phyloP scores from a whole-genome alignment of 2,329 filamentous ascomycete species.

The Chalaropsis thielavioides region DNA sequence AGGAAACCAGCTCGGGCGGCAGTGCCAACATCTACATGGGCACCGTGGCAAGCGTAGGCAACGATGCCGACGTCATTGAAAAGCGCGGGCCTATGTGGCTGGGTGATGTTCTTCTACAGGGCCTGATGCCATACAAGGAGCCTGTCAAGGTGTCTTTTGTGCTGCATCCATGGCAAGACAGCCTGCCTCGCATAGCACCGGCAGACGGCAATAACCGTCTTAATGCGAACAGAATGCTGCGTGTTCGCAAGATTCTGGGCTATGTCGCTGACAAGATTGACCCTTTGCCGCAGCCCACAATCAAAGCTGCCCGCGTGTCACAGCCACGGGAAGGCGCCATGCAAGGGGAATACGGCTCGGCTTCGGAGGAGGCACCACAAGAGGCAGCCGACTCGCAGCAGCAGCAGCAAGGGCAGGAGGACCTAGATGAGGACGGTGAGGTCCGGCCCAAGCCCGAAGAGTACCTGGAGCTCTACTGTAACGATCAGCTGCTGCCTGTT shows the following conservation, averaged over 20 bases:
- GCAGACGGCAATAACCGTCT: slow-evolving; percentile 74
- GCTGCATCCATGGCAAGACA: slow-evolving; percentile 63
- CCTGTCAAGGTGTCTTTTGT: slow-evolving; percentile 92
- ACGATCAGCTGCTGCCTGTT: slow-evolving; percentile 64
- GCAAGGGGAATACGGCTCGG: neutral
- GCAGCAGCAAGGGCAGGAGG: slow-evolving; percentile 43
- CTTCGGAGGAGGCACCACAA: neutral
- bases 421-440: neutral
- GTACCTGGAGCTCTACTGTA: slow-evolving; percentile 89
- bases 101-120: slow-evolving; percentile 72
- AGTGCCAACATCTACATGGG: slow-evolving; percentile 82
- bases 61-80: slow-evolving; percentile 71
- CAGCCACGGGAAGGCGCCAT: neutral
- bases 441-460: slow-evolving; percentile 60
- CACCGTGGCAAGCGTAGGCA: slow-evolving; percentile 62
- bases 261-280: slow-evolving; percentile 92
- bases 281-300: slow-evolving; percentile 30
- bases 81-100: slow-evolving; percentile 83
- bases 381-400: neutral
- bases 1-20: slow-evolving; percentile 49
- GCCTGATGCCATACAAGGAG: slow-evolving; percentile 74
- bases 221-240: slow-evolving; percentile 92
- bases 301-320: neutral
- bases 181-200: slow-evolving; percentile 58
- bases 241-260: slow-evolving; percentile 82